A percentile compares a stretch with the other conserved stretches of the same genome.
phyloP scores from a whole-genome alignment of 2,329 filamentous ascomycete genomes.

The Rutstroemia sp. region DNA sequence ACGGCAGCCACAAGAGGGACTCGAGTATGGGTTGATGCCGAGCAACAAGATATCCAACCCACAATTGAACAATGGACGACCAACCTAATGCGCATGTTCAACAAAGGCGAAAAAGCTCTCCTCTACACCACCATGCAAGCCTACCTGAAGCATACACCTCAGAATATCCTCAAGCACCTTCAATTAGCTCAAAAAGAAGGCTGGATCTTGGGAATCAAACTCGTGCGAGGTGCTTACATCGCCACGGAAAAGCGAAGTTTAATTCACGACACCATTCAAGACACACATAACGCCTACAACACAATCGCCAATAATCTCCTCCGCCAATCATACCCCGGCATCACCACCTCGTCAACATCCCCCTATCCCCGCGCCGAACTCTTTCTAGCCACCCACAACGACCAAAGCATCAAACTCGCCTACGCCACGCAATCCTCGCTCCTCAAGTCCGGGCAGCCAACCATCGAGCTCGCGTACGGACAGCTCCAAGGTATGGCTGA shows the following conservation, averaged over 20 bases:
- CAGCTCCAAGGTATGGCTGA: constrained; percentile 94
- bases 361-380: constrained; percentile 37
- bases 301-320: constrained; percentile 42
- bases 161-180: constrained; percentile 39
- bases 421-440: constrained; percentile 37
- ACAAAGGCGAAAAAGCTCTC: constrained; percentile 34
- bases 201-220: constrained; percentile 44
- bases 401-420: constrained; percentile 54
- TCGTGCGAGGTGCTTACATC: constrained; percentile 47
- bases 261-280: constrained; percentile 39
- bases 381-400: constrained; percentile 77
- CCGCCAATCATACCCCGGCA: constrained; percentile 32
- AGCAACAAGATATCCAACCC: constrained; percentile 44
- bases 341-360: constrained; percentile 7
- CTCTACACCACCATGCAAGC: constrained; percentile 46
- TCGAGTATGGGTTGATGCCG: constrained; percentile 44
- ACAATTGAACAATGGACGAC: constrained; percentile 46
- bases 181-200: constrained; percentile 37
- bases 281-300: constrained; percentile 47
- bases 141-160: constrained; percentile 41
- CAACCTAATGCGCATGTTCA: constrained; percentile 45
- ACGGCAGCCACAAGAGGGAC: constrained; percentile 25
- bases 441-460: neutral
- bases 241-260: constrained; percentile 37
- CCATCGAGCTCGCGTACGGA: constrained; percentile 48